Base-by-base conservation (phyloP, 129 eudicot species). In the Tagetes erecta region DNA sequence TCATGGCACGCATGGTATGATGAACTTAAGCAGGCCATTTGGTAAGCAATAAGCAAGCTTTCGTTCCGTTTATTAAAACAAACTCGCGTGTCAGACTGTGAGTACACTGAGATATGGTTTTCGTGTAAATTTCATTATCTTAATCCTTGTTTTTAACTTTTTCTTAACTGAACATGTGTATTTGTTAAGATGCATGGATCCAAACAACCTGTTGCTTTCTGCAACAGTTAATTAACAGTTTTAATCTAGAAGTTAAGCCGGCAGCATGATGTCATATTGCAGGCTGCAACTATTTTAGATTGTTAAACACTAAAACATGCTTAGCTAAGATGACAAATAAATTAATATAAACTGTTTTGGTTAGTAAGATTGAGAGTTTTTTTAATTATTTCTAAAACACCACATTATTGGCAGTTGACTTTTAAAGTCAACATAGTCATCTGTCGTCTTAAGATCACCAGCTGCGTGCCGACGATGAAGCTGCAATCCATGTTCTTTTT, bases 191-290 rank as follows among this genome's bases (percentile, higher is more conserved):
- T 51, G 73, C 52, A 68, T 68, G 70, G 74, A 50, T 72, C 66
- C 67, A 81, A 75, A 27, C 55, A 66, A 50, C 38, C 47, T 80
- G 76, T 80, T 47, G 27, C 53, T 78, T 70, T 69, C 14, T 52
- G 49, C 13, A 52, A 68, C 3, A 20, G 27, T 20, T 20, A 20
- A 20, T 20, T 20, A 20, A 20, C 27, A 8, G 76, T 74, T 71
- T 50, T 57, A 50, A 78, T 3, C 31, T 77, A 52, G 69, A 72
- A 52, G 64, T 58, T 64, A 33, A 63, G 83, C 83, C 83, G 68
- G 69, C 83, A 62, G 59, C 74, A 55, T 70, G 81, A 78, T 79
- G 81, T 79, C 87, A 79, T 66, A 20, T 42, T 83, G 87, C 87
- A 83, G 87, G 86, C 86, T 83, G 44, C 77, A 62, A 41, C 70